Conservation (phyloP, 345 rosid genomes). For the Clarkia xantiana region DNA sequence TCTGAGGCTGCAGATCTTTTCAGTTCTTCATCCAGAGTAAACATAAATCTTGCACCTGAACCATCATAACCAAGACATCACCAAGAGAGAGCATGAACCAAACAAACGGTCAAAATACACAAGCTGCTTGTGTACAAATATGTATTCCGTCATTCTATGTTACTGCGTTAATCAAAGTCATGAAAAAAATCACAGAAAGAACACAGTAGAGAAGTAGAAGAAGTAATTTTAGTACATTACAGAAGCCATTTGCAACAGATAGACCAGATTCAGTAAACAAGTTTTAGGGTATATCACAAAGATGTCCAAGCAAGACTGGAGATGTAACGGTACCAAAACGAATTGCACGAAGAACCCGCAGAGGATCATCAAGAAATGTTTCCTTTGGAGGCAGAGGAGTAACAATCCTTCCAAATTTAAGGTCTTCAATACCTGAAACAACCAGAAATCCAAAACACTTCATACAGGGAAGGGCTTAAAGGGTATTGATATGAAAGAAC, state of each 20-base stretch:
- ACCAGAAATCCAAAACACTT: neutral
- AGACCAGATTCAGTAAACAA: neutral
- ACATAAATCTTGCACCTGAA: conserved; percentile 79
- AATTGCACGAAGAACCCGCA: conserved; percentile 90
- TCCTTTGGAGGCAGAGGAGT: conserved; percentile 80
- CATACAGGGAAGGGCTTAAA: conserved; percentile 5
- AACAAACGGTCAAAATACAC: neutral
- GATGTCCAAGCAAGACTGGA: neutral
- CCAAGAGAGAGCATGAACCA: neutral
- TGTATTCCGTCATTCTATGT: too few species aligned
- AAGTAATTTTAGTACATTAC: too few species aligned
- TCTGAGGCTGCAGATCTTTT: conserved; percentile 59
- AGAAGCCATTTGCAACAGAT: neutral
- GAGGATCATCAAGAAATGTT: conserved; percentile 91
- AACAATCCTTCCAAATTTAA: conserved; percentile 65
- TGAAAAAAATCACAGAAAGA: too few species aligned
- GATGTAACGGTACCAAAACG: conserved; percentile 60
- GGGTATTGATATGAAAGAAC: neutral
- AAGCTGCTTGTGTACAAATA: too few species aligned
- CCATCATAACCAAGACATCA: conserved; percentile 10
- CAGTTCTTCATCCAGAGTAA: conserved; percentile 58
- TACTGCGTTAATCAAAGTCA: too few species aligned
- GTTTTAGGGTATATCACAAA: neutral
- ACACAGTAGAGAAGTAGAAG: too few species aligned
- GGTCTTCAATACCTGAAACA: conserved; percentile 59